Evolutionary conservation across 2,329 filamentous ascomycete species (phyloP), one percentile per base, ranked within the genome.

Genomic region (Cryphonectria parasitica): DNA sequence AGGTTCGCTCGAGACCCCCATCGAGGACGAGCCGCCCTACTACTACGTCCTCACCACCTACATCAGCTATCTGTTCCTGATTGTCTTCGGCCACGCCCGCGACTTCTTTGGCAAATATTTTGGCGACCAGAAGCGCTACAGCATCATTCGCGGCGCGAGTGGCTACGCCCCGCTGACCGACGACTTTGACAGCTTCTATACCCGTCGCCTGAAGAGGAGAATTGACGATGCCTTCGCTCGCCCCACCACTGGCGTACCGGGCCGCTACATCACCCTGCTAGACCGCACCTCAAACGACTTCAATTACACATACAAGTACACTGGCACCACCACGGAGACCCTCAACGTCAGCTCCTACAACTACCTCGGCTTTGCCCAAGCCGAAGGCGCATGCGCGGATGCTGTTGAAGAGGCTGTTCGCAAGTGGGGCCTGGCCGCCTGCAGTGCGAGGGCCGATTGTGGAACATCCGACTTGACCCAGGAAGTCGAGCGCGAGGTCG

Each of bases 271-370:
- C 77, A 98, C 93, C 34, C 86, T 99, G 54, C 88, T 98, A 75
- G 95, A 98, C 81, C 93, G 96, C 78, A 91, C 89, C 76, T 97
- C 95, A 2, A 88, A 95, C 78, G 94, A 99, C 79, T 94, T 93
- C 85, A 99, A 99, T 83, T 88, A 91, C 77, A 91, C 92, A 71
- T 99, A 97, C 85, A 89, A 92, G 79, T 90, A 94, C 81, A 95
- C 93, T 1, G 96, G 96, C 70, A 97, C 94, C 64, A 91, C 89
- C 71, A 98, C 95, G 1, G 94, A 99, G 82, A 98, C 96, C 0
- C 85, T 99, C 77, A 99, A 99, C 83, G 92, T 99, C 91, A 98
- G 95, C 84, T 99, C 96, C 1, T 99, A 99, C 87, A 99, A 99
- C 82, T 99, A 99, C 79, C 92, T 99, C 34, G 96, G 96, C 60